Evolutionary conservation across 169 alveolate genomes (phyloP).

Genomic region (Eimeria sp.): DNA sequence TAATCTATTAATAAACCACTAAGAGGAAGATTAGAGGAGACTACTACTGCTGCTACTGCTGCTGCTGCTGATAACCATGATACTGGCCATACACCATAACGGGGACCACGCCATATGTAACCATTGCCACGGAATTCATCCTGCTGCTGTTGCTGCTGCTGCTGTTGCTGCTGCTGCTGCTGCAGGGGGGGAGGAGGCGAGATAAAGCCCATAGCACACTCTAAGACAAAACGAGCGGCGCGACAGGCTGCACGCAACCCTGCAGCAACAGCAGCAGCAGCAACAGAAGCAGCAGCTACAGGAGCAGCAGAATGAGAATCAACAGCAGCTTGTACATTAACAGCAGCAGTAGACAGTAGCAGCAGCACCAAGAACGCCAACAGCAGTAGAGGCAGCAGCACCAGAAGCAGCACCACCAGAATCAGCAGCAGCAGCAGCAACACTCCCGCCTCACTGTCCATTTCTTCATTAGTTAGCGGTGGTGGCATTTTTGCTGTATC

Average conservation of each 20-base stretch:
- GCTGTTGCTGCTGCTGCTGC: too few relatives aligned
- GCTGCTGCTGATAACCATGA: not conserved
- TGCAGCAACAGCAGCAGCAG: conserved; percentile 40
- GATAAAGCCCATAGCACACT: conserved; percentile 5
- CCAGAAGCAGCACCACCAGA: too few relatives aligned
- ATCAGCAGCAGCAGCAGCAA: too few relatives aligned
- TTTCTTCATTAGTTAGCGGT: conserved; percentile 11
- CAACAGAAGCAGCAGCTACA: not conserved
- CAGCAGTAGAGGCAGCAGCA: too few relatives aligned
- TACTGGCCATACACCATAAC: not conserved
- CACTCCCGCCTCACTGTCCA: not conserved
- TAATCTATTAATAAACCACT: not conserved
- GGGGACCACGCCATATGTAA: conserved; percentile 22
- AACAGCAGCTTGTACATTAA: not conserved
- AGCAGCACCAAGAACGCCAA: not conserved
- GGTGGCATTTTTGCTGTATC: not conserved
- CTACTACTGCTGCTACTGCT: not conserved
- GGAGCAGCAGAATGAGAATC: not conserved
- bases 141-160: conserved; percentile 15
- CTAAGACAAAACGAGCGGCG: not conserved
- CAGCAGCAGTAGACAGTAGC: not conserved
- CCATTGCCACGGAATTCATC: not conserved
- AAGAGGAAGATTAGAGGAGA: not conserved
- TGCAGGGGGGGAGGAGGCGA: conserved; percentile 9
- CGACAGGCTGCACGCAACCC: conserved; percentile 34